Percentiles rank a stretch among this genome's conserved stretches.
Evolutionary conservation across 2,329 filamentous ascomycete genomes (phyloP).

Genomic region (Talaromyces sp.): DNA sequence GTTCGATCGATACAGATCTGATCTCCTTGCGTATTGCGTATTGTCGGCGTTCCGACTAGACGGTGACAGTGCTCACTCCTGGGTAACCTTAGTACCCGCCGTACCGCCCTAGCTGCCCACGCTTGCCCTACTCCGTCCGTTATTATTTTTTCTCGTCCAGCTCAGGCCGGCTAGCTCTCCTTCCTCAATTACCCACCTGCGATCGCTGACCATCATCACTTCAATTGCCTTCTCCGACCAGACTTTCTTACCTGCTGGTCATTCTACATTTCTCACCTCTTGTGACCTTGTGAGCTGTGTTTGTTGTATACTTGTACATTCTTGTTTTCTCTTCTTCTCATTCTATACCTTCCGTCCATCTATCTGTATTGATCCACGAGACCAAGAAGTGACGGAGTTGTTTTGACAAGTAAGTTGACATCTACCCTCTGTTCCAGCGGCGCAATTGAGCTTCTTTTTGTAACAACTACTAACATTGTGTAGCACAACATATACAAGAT

Average conservation of each 20-base stretch:
- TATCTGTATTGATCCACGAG: not conserved
- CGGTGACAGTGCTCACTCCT: not conserved
- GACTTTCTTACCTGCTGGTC: constrained; percentile 6
- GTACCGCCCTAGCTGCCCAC: constrained; percentile 1
- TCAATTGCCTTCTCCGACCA: not conserved
- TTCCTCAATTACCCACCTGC: not conserved
- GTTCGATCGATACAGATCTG: not conserved
- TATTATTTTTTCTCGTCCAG: constrained; percentile 11
- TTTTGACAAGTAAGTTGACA: constrained; percentile 2
- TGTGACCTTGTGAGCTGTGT: not conserved
- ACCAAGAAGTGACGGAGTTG: constrained; percentile 7
- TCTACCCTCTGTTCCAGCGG: not conserved
- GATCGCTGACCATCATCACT: not conserved
- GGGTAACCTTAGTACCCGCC: constrained; percentile 1
- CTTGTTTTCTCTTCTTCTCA: constrained; percentile 1
- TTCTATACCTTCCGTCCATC: not conserved
- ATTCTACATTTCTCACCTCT: not conserved
- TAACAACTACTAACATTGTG: not conserved
- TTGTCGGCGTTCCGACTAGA: not conserved
- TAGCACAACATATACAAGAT: constrained; percentile 43
- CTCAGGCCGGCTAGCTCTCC: not conserved
- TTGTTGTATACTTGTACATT: not conserved
- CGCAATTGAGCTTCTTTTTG: not conserved
- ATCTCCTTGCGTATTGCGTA: constrained; percentile 2
- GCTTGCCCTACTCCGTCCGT: constrained; percentile 4